Evolutionary conservation across 306 rosid genomes (phyloP), one percentile per base, ranked within the genome.

Genomic region (Vigna mungo): DNA sequence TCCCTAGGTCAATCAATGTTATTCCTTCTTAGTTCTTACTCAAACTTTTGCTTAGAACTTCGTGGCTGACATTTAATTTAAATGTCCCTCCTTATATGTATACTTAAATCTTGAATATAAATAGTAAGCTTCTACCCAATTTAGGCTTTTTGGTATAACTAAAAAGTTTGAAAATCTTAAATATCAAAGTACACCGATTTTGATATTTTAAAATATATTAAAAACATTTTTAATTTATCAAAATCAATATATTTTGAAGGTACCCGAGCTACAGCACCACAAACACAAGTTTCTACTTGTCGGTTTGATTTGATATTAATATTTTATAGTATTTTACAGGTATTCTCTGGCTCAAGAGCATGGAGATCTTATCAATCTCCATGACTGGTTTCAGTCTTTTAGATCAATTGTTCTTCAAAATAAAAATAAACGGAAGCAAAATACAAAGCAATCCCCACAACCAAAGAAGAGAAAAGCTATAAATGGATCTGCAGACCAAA

Each of bases 281-380:
- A 4, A 4, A 30, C 34, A 30, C 34, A 30, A 46, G 61, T 34
- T 72, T 76, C n/a, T 56, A 12, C 60, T 58, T 32, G 68, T 75
- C 17, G 58, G 43, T 41, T 68, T 54, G 21, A 77, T 27, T 75
- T 74, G 61, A 72, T 52, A 63, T 69, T 81, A 49, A 30, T 56
- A 27, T 30, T 30, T 46, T 34, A 4, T 15, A 41, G 46, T 41
- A 41, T 41, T 32, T 15, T 65, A 49, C 84, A 94, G 98, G 96
- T 90, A 89, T 77, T 83, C 80, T 54, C 78, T 94, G 79, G 90
- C 97, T 62, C 96, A 92, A 79, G 98, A 94, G 83, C 97, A 92
- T 37, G 97, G 97, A 25, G 98, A 94, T 94, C 93, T 94, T 59
- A 90, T 94, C 88, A 94, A 92, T 85, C 95, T 94, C 81, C 95